Conservation (phyloP, 345 rosid species). For the Capsella bursapastoris region DNA sequence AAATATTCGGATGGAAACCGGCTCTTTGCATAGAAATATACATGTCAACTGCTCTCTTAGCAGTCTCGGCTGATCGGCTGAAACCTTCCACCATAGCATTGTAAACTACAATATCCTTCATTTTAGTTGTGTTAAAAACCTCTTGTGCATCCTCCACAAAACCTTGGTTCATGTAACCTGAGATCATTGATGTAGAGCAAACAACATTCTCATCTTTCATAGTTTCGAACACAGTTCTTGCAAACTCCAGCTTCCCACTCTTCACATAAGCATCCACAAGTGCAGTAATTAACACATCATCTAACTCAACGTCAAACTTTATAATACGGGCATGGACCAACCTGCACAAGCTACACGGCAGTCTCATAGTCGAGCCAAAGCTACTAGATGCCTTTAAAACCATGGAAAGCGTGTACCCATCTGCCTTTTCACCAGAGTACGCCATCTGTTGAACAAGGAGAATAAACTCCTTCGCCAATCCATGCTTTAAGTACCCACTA, state of each 20-base stretch:
- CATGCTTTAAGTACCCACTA: slow-evolving; percentile 66
- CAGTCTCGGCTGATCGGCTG: slow-evolving; percentile 64
- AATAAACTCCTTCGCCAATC: slow-evolving; percentile 49
- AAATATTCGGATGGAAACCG: slow-evolving; percentile 64
- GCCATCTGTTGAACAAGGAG: slow-evolving; percentile 55
- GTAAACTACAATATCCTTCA: slow-evolving; percentile 80
- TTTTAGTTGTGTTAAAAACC: slow-evolving; percentile 54
- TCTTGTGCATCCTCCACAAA: slow-evolving; percentile 64
- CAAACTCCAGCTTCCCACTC: slow-evolving; percentile 60
- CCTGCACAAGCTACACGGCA: slow-evolving; percentile 53
- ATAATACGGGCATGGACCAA: slow-evolving; percentile 64
- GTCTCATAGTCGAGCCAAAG: slow-evolving; percentile 21
- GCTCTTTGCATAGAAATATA: slow-evolving; percentile 69
- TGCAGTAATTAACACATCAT: slow-evolving; percentile 78
- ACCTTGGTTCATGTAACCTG: slow-evolving; percentile 83
- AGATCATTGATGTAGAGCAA: slow-evolving; percentile 89
- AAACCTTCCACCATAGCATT: slow-evolving; percentile 97
- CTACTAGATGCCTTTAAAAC: slow-evolving; percentile 73
- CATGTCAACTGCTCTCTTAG: slow-evolving; percentile 56
- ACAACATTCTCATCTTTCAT: slow-evolving; percentile 66
- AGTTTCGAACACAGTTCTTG: slow-evolving; percentile 74
- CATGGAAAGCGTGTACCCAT: slow-evolving; percentile 83
- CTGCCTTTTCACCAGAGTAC: slow-evolving; percentile 63
- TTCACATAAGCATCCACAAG: slow-evolving; percentile 83
- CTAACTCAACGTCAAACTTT: slow-evolving; percentile 58